These are phyloP conservation scores for Pythium dissotocum DNA, from an alignment of 352 stramenopile species.

Conservation along the genomic window DNA sequence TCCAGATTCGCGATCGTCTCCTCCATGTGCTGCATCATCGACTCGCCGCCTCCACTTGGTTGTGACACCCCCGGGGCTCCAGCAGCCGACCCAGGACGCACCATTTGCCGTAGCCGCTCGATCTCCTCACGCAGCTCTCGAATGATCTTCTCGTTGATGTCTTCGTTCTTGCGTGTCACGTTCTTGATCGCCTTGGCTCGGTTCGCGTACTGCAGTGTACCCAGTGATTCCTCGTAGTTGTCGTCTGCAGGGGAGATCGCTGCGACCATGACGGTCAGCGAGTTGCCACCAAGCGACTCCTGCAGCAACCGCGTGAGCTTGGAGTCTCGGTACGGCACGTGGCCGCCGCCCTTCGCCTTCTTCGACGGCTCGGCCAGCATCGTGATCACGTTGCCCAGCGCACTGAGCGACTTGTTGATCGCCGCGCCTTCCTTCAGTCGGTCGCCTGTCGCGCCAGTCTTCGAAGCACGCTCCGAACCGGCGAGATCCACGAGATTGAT, in stretches of 20 bases:
- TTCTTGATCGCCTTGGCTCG: constrained; percentile 93
- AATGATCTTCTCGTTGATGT: constrained; percentile 92
- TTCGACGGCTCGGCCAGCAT: constrained; percentile 63
- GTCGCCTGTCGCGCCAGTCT: constrained; percentile 85
- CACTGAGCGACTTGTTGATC: constrained; percentile 93
- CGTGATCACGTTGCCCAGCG: constrained; percentile 92
- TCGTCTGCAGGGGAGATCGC: constrained; percentile 91
- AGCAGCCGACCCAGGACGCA: constrained; percentile 42
- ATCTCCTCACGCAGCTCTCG: constrained; percentile 92
- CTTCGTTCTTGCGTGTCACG: constrained; percentile 84
- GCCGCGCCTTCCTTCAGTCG: constrained; percentile 90
- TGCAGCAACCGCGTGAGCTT: constrained; percentile 91
- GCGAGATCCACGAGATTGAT: constrained; percentile 93
- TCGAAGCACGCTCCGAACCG: constrained; percentile 85
- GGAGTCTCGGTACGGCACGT: constrained; percentile 92
- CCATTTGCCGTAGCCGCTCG: constrained; percentile 87
- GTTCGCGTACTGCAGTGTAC: constrained; percentile 93
- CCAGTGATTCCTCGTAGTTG: constrained; percentile 93
- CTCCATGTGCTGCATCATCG: constrained; percentile 78
- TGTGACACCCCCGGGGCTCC: neutral
- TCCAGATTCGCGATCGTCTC: constrained; percentile 87
- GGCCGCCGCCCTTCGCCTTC: constrained; percentile 39
- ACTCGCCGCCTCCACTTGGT: constrained; percentile 28
- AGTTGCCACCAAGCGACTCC: constrained; percentile 91
- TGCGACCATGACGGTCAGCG: constrained; percentile 93